phyloP scores from a whole-genome alignment of 768 basidiomycete genomes.

The Rhizopogon vinicolor region DNA sequence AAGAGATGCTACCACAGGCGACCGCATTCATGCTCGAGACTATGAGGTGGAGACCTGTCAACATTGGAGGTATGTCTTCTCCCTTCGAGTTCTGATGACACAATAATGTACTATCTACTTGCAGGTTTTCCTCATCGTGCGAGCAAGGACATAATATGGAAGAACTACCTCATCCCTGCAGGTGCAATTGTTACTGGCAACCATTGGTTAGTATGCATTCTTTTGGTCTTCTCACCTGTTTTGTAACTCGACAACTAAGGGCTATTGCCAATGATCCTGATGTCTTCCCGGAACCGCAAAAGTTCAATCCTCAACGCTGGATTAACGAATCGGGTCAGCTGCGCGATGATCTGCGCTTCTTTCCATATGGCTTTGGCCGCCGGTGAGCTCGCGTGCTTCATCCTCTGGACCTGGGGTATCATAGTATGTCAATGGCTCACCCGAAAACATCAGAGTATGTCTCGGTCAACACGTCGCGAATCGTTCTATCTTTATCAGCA shows the following conservation, averaged over 20 bases:
- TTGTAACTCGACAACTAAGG: constrained; percentile 7
- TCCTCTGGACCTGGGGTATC: neutral
- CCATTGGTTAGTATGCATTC: constrained; percentile 25
- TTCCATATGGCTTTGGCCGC: constrained; percentile 33
- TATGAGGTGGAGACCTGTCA: constrained; percentile 34
- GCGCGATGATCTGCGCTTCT: constrained; percentile 23
- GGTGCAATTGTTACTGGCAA: constrained; percentile 35
- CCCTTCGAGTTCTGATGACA: neutral
- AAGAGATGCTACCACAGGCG: constrained; percentile 28
- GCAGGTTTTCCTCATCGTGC: constrained; percentile 56
- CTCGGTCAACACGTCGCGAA: constrained; percentile 45
- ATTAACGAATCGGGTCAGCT: constrained; percentile 22
- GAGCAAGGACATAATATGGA: constrained; percentile 47
- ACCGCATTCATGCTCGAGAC: constrained; percentile 33
- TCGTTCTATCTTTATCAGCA: constrained; percentile 55
- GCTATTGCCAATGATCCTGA: constrained; percentile 49
- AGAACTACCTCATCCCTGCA: constrained; percentile 34
- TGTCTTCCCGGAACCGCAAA: constrained; percentile 49
- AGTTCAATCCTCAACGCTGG: constrained; percentile 54
- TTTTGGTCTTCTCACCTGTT: neutral
- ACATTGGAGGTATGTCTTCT: constrained; percentile 17
- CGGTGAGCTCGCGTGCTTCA: constrained; percentile 11
- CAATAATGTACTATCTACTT: neutral
- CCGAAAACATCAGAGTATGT: constrained; percentile 37
- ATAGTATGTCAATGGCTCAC: neutral